These are phyloP conservation scores for Lipomyces starkeyi DNA, from an alignment of 805 yeast genomes.

Conservation along the genomic window DNA sequence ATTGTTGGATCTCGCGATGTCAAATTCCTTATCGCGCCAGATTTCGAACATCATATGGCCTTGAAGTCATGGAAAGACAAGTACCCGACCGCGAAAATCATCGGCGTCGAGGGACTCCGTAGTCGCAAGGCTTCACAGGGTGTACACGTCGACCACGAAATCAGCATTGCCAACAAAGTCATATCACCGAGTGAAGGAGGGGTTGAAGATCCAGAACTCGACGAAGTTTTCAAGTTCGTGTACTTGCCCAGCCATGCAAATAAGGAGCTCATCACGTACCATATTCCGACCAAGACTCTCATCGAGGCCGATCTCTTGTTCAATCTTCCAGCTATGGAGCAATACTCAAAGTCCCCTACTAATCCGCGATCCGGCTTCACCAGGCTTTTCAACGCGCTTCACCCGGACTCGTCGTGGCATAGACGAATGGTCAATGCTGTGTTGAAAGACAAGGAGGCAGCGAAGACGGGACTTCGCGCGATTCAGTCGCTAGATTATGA, in stretches of 20 bases:
- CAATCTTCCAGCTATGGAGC: slow-evolving; percentile 59
- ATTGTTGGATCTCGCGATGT: slow-evolving; percentile 33
- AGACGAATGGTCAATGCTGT: slow-evolving; percentile 11
- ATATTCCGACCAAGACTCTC: slow-evolving; percentile 55
- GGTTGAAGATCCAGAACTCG: slow-evolving; percentile 22
- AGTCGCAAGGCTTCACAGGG: slow-evolving; percentile 28
- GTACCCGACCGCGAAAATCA: slow-evolving; percentile 58
- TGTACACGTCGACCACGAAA: slow-evolving; percentile 32
- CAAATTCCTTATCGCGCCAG: slow-evolving; percentile 61
- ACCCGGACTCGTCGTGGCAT: slow-evolving; percentile 27
- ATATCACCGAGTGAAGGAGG: slow-evolving; percentile 26
- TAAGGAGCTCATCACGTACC: slow-evolving; percentile 61
- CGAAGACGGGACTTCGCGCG: slow-evolving; percentile 19
- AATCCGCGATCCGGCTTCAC: slow-evolving; percentile 12
- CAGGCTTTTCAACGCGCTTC: slow-evolving; percentile 24
- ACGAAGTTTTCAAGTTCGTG: slow-evolving; percentile 54
- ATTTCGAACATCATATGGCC: slow-evolving; percentile 70
- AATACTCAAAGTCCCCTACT: slow-evolving; percentile 45
- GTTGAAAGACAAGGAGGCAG: slow-evolving; percentile 13
- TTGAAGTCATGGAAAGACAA: slow-evolving; percentile 58
- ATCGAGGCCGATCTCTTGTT: slow-evolving; percentile 67
- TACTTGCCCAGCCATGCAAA: slow-evolving; percentile 64
- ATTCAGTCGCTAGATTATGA: slow-evolving; percentile 55
- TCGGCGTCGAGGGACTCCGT: slow-evolving; percentile 56
- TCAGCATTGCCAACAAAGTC: slow-evolving; percentile 16